phyloP scores from a whole-genome alignment of 768 basidiomycete genomes.

The Pholiota microspora region DNA sequence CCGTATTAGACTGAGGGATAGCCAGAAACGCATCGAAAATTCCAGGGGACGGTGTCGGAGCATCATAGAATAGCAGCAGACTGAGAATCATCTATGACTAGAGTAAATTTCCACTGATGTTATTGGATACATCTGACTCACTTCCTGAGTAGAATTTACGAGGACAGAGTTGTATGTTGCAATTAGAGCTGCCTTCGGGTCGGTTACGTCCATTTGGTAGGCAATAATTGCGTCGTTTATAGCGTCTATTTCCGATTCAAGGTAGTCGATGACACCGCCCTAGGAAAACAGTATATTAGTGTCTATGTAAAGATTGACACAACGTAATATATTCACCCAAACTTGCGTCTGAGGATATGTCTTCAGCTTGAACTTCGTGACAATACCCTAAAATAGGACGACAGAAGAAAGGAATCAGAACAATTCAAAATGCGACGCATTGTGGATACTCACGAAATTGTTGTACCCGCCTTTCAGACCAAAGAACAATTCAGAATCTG shows the following conservation, averaged over 20 bases:
- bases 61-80: conserved; percentile 48
- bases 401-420: not conserved
- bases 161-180: conserved; percentile 3
- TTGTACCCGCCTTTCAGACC: conserved; percentile 58
- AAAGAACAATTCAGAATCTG: conserved; percentile 39
- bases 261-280: conserved; percentile 6
- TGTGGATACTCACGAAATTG: conserved; percentile 44
- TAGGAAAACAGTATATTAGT: not conserved
- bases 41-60: conserved; percentile 38
- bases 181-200: conserved; percentile 22
- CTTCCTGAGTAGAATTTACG: not conserved
- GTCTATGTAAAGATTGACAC: not conserved
- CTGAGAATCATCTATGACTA: not conserved
- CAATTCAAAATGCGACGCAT: not conserved
- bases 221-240: conserved; percentile 4
- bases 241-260: not conserved
- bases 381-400: conserved; percentile 43
- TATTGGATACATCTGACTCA: too few species aligned
- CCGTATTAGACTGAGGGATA: conserved; percentile 30
- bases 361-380: conserved; percentile 55
- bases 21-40: conserved; percentile 46
- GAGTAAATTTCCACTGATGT: conserved; percentile 12
- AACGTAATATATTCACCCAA: conserved; percentile 43
- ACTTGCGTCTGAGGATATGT: conserved; percentile 53
- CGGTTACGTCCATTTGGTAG: conserved; percentile 7